Base-by-base conservation (phyloP, 2,329 filamentous ascomycete genomes). In the Parascedosporium putredinis region DNA sequence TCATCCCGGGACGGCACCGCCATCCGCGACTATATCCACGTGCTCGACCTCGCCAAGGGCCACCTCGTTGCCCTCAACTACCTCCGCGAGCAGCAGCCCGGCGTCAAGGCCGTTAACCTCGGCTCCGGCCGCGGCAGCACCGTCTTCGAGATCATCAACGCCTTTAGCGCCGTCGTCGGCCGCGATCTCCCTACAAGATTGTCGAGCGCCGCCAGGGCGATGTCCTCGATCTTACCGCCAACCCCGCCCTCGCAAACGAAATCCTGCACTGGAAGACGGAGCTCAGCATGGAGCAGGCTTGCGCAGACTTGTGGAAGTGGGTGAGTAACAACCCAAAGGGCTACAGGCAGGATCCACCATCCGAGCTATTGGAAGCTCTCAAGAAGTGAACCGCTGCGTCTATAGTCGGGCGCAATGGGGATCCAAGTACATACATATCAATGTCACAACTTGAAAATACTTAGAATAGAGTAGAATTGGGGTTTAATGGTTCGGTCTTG, bases 1-100 rank as follows among this genome's bases (percentile, higher is more conserved):
- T 64, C 75, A 27, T 95, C 89, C 49, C 84, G 83, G 59, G 90
- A 96, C 65, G 90, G 90, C 56, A 96, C 90, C 49, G 88, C 88
- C 55, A 95, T 96, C 65, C 86, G 93, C 59, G 93, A 98, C 72
- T 98, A 98, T 76, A 96, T 98, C 67, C 90, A 96, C 74, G 88
- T 96, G 52, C 77, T 95, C 55, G 90, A 96, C 62, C 81, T 96
- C 22, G 87, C 90, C 43, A 79, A 79, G 55, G 90, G 90, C 54
- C 90, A 96, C 67, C 73, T 95, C 52, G 79, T 87, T 52, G 93
- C 94, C 20, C 83, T 98, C 58, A 89, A 93, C 71, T 88, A 94
- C 71, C 83, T 96, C 47, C 85, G 86, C 59, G 77, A 86, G 56
- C 73, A 91, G 58, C 79, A 88, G 60, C 91, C 93, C 16, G 93